Percentiles rank a stretch among this genome's conserved stretches.
These are phyloP conservation scores for Rubroboletus pulcherrimus DNA, from an alignment of 768 basidiomycete species.

Conservation along the genomic window DNA sequence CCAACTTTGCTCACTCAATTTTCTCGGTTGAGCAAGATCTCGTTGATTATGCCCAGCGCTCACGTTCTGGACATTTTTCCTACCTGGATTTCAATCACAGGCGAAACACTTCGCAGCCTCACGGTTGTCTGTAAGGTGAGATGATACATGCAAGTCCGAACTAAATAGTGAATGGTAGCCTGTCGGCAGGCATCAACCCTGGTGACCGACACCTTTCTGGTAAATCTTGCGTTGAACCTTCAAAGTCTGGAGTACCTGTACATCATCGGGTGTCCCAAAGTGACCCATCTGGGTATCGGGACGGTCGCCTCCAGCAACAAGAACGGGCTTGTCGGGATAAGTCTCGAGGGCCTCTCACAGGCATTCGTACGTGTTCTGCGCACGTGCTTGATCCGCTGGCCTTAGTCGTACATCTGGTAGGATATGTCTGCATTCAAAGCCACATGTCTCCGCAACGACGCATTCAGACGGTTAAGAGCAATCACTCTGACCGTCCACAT, in stretches of 20 bases:
- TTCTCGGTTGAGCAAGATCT: conserved; percentile 49
- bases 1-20: conserved; percentile 50
- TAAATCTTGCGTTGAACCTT: conserved; percentile 47
- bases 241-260: conserved; percentile 51
- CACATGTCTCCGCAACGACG: conserved; percentile 32
- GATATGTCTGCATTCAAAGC: conserved; percentile 47
- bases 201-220: conserved; percentile 56
- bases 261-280: conserved; percentile 65
- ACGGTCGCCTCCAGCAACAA: conserved; percentile 44
- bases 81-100: conserved; percentile 47
- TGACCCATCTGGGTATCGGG: conserved; percentile 59
- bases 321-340: conserved; percentile 48
- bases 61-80: conserved; percentile 48
- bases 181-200: conserved; percentile 48
- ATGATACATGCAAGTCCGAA: background rate
- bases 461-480: conserved; percentile 45
- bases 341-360: conserved; percentile 59
- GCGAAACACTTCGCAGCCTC: conserved; percentile 48
- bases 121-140: conserved; percentile 69
- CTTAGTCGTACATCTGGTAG: conserved; percentile 32
- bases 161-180: background rate
- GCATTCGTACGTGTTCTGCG: conserved; percentile 46
- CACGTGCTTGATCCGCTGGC: background rate
- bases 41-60: conserved; percentile 71
- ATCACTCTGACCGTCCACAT: conserved; percentile 55